Evolutionary conservation across 2,329 filamentous ascomycete genomes (phyloP).

Genomic region (Penicillium aurantiogriseum): DNA sequence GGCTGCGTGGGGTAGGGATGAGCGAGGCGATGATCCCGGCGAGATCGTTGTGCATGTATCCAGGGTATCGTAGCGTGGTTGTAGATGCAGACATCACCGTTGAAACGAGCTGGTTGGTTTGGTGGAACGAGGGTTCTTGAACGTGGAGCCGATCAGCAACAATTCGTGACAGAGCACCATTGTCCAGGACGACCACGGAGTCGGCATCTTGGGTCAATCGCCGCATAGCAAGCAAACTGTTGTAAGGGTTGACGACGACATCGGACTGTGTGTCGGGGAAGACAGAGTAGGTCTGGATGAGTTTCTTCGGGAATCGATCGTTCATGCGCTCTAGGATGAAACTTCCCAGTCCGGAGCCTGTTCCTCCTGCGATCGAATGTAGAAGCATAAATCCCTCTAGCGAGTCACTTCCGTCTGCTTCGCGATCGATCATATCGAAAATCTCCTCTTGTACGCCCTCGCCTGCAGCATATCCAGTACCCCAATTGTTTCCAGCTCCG

Average conservation of each 20-base stretch:
- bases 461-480: conserved; percentile 89
- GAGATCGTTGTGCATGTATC: conserved; percentile 99
- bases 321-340: conserved; percentile 94
- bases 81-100: conserved; percentile 99
- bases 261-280: conserved; percentile 92
- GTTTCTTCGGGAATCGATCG: conserved; percentile 96
- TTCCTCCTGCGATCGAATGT: conserved; percentile 96
- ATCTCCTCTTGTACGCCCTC: conserved; percentile 93
- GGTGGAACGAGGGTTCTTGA: conserved; percentile 91
- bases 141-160: conserved; percentile 92
- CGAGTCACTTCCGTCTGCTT: conserved; percentile 96
- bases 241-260: conserved; percentile 97
- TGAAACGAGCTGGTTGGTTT: conserved; percentile 94
- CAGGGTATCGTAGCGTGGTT: conserved; percentile 91
- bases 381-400: conserved; percentile 99
- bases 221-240: conserved; percentile 89
- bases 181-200: conserved; percentile 95
- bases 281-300: conserved; percentile 98
- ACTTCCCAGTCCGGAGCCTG: conserved; percentile 91
- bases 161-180: conserved; percentile 88
- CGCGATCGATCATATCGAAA: conserved; percentile 98
- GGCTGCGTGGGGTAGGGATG: conserved; percentile 92
- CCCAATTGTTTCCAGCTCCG: conserved; percentile 98
- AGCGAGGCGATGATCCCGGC: conserved; percentile 94
- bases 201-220: conserved; percentile 93